Base-by-base conservation (phyloP, 352 stramenopile species). In the Globisporangium okanoganense region DNA sequence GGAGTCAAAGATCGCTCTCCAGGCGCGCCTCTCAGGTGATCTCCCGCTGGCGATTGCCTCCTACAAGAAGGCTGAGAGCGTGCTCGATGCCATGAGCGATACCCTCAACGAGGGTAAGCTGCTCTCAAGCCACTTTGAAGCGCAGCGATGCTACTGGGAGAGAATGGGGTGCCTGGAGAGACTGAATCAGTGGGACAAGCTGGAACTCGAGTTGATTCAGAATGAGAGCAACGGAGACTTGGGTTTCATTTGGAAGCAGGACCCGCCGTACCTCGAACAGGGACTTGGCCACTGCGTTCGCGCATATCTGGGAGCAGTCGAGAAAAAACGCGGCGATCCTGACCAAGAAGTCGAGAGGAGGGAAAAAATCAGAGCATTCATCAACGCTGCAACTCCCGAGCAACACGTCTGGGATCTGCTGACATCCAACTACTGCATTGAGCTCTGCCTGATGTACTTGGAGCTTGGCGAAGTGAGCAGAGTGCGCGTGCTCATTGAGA, bases 141-240 rank as follows among this genome's bases (percentile, higher is more conserved):
- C 72, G 8, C 73, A 68, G 43, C 69, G 85, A 38, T 90, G 81
- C 58, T 73, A 72, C 24, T 92, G 81, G 78, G 76, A 94, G 55
- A 66, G 79, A 10, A 62, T 85, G 24, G 71, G 65, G 2, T 94
- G 85, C 31, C 61, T 92, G 20, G 82, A 87, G 41, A 74, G 55
- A 22, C 62, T 94, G 7, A 92, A 92, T 56, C 76, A 77, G 45
- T 94, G 85, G 85, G 72, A 86, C 16, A 66, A 79, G 29, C 64
- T 94, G 5, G 62, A 75, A 10, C 53, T 62, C 14, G 85, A 90
- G 38, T 64, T 92, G 13, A 20, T 51, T 24, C 55, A 64, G 35
- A 45, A 56, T 5, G 61, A 65, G 7, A 41, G 59, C 9, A 52
- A 54, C 8, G 36, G 49, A 36, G 65, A 69, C 4, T 61, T 62